Evolutionary conservation across 2,329 filamentous ascomycete genomes (phyloP).

Genomic region (Exophiala viscosa): DNA sequence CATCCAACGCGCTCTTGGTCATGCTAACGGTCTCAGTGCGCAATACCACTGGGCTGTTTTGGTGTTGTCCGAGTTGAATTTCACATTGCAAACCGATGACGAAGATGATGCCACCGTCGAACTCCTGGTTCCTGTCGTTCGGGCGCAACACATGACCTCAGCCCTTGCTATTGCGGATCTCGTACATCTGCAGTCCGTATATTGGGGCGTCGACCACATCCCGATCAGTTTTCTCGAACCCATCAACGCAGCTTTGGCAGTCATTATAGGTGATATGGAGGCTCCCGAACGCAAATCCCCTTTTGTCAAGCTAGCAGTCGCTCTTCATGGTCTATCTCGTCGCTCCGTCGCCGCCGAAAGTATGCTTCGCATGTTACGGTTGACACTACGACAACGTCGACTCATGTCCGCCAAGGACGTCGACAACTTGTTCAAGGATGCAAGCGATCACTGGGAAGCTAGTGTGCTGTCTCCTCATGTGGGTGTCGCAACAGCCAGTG

Average conservation of each 20-base stretch:
- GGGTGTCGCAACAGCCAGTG: neutral
- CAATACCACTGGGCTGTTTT: slow-evolving; percentile 6
- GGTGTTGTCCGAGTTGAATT: slow-evolving; percentile 8
- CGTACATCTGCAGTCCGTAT: slow-evolving; percentile 2
- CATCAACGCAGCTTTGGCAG: slow-evolving; percentile 3
- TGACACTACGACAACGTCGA: slow-evolving; percentile 1
- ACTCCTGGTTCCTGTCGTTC: slow-evolving; percentile 2
- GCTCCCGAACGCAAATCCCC: slow-evolving; percentile 3
- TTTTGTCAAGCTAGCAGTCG: slow-evolving; percentile 6
- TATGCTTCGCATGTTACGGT: slow-evolving; percentile 4
- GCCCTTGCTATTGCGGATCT: slow-evolving; percentile 5
- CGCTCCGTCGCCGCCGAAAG: slow-evolving; percentile 6
- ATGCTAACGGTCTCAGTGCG: neutral
- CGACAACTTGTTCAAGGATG: slow-evolving; percentile 3
- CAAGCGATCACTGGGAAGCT: neutral
- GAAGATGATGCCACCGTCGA: slow-evolving; percentile 5
- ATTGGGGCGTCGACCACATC: slow-evolving; percentile 6
- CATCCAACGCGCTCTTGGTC: neutral
- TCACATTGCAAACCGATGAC: slow-evolving; percentile 1
- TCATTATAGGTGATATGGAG: slow-evolving; percentile 4
- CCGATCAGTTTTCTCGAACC: slow-evolving; percentile 8
- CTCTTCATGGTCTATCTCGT: slow-evolving; percentile 1
- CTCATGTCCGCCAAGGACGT: slow-evolving; percentile 3
- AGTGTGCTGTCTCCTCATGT: slow-evolving; percentile 1
- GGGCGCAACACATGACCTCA: slow-evolving; percentile 6